A percentile compares a stretch with the other conserved stretches of the same genome.
Conservation (phyloP, 169 alveolate genomes). For the Hammondia hammondi region DNA sequence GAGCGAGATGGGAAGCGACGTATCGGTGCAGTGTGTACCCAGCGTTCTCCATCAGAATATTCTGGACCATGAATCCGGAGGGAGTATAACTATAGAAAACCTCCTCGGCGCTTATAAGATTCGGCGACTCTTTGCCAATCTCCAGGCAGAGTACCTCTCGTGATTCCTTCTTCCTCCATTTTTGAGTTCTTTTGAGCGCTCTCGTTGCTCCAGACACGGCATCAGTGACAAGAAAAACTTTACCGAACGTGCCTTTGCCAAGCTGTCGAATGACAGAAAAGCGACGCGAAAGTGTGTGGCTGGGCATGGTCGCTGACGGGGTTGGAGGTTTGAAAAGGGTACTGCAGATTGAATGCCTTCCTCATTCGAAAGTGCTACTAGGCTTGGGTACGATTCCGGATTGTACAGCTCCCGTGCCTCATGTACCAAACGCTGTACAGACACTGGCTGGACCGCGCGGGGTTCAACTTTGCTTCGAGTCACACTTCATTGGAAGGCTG, state of each 20-base stretch:
- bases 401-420: too few species aligned
- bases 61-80: conserved; percentile 47
- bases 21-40: conserved; percentile 32
- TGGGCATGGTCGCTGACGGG: neutral
- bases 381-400: too few species aligned
- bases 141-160: conserved; percentile 48
- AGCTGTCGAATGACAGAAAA: conserved; percentile 17
- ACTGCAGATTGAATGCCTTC: too few species aligned
- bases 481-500: too few species aligned
- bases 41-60: conserved; percentile 36
- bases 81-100: conserved; percentile 33
- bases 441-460: too few species aligned
- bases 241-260: conserved; percentile 52
- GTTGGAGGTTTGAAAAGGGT: too few species aligned
- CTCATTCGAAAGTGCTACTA: too few species aligned
- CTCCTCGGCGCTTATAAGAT: conserved; percentile 27
- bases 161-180: conserved; percentile 38
- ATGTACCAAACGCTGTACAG: too few species aligned
- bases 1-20: neutral
- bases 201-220: neutral
- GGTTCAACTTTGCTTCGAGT: too few species aligned
- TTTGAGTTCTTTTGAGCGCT: conserved; percentile 49
- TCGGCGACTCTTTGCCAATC: conserved; percentile 19
- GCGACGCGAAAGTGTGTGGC: neutral
- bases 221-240: conserved; percentile 38